Base-by-base conservation (phyloP, 106 monocot species). In the Iris macrosiphon region DNA sequence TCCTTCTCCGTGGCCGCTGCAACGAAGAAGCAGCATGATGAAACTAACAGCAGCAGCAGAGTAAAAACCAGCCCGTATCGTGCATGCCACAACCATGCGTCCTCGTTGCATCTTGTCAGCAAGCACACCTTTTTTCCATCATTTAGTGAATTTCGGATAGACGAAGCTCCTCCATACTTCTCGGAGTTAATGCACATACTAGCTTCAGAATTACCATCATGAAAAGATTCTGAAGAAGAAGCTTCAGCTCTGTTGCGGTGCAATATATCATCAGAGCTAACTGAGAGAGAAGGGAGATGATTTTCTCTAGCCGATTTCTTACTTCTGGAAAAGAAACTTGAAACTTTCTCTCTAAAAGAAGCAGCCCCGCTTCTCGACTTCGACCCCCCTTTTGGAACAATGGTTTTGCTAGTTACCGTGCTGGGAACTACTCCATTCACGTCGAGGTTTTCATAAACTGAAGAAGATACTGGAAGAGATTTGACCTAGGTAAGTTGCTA, bases 271-370 rank as follows among this genome's bases (percentile, higher is more conserved):
- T 20, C 32, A 26, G 54, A 13, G 17, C 33, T 59, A 18, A 42
- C 61, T 11, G 45, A 27, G 45, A 28, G 13, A 42, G 63, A 51
- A 45, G 62, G 50, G 53, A 18, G 29, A 61, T 27, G 24, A 59
- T 66, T 83, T 15, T 67, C 77, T 74, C 43, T 73, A 25, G 4
- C 45, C 4, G 62, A 31, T 56, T 78, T 81, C 54, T 70, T 90
- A 65, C 32, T 75, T 53, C 49, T 77, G n/a, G 73, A 71, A 22
- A 75, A 81, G 55, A 89, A 71, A n/a, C n/a, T n/a, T n/a, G n/a
- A n/a, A n/a, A n/a, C n/a, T n/a, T n/a, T n/a, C n/a, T n/a, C n/a
- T n/a, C n/a, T n/a, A n/a, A 90, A 75, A 37, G 43, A 77, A 45
- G 51, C 62, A 43, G 75, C 85, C 23, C 57, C 63, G 39, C 61